Evolutionary conservation across 345 rosid species (phyloP), one percentile per base, ranked within the genome.

Genomic region (Capsella bursapastoris): DNA sequence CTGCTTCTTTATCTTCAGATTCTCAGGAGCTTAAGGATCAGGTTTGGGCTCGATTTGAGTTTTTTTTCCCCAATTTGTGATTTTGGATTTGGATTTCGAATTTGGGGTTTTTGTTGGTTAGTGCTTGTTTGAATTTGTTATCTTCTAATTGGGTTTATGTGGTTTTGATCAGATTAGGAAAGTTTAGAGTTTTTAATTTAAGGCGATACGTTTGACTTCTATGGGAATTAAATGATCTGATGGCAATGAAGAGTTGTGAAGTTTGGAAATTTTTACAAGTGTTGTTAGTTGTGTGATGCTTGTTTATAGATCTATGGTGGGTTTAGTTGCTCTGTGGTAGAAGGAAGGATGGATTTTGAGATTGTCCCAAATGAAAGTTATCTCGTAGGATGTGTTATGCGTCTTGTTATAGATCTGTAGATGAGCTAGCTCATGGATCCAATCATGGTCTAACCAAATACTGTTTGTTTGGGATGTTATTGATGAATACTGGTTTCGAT

Each of bases 1-100:
- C 98, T 61, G 88, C 96, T 14, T 91, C 98, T 6, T 83, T 94
- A 43, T 82, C 97, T 37, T 71, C 91, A 6, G 93, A 88, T 69
- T 64, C 80, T 0, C 82, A 72, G 1, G 89, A 83, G 52, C 88
- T 50, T 34, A 95, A 81, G 68, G 99, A 95, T 77, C 92, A 90
- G 97, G 99, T 90, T 49, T 66, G 12, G 22, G 16, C 31, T 57
- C 34, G 1, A 27, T 61, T 57, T 48, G 32, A 40, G 74, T 38
- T 48, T 5, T 45, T 43, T 4, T 13, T n/a, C 22, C 51, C 8
- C 13, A 44, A 49, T 58, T 47, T 49, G 8, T 16, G 35, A 72
- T 16, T 49, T 6, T 13, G 4, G 66, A 47, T 66, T 48, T 70
- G 4, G 10, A 3, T 31, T 31, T 31, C 0, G 25, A 38, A 48